phyloP scores from a whole-genome alignment of 140 eudicot genomes.

The Cichorium intybus region DNA sequence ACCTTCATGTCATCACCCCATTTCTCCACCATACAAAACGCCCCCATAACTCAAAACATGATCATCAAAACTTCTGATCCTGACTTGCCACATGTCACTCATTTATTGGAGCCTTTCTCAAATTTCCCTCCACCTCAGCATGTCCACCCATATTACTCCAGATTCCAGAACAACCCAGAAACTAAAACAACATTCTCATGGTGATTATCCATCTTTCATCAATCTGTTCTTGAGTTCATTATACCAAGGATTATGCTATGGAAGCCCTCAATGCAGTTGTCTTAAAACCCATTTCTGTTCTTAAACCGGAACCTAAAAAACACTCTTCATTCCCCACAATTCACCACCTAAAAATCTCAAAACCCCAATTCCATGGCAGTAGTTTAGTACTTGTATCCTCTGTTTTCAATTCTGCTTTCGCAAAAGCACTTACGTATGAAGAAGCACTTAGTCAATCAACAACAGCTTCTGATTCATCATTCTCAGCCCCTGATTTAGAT shows the following conservation, averaged over 20 bases:
- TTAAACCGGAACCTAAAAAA: conserved; percentile 57
- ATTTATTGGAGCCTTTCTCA: conserved; percentile 33
- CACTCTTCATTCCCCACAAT: conserved; percentile 16
- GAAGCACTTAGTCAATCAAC: conserved; percentile 79
- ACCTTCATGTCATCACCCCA: not conserved
- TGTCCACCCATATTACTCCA: conserved; percentile 26
- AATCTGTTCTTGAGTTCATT: not conserved
- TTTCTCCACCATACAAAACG: conserved; percentile 59
- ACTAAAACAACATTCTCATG: not conserved
- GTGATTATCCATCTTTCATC: conserved; percentile 16
- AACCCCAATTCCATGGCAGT: conserved; percentile 44
- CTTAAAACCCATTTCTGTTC: conserved; percentile 67
- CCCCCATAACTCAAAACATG: conserved; percentile 27
- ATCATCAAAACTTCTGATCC: conserved; percentile 40
- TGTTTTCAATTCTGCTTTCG: conserved; percentile 45
- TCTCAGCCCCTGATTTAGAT: conserved; percentile 50
- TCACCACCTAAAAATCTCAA: conserved; percentile 25
- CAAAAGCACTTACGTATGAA: conserved; percentile 77
- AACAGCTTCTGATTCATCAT: conserved; percentile 28
- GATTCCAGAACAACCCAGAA: conserved; percentile 6
- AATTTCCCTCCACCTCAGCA: conserved; percentile 54
- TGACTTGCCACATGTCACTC: conserved; percentile 48
- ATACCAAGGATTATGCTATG: conserved; percentile 48
- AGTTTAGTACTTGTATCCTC: conserved; percentile 61
- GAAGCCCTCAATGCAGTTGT: conserved; percentile 80